phyloP scores from a whole-genome alignment of 352 stramenopile genomes.

The Phytophthora vignae region DNA sequence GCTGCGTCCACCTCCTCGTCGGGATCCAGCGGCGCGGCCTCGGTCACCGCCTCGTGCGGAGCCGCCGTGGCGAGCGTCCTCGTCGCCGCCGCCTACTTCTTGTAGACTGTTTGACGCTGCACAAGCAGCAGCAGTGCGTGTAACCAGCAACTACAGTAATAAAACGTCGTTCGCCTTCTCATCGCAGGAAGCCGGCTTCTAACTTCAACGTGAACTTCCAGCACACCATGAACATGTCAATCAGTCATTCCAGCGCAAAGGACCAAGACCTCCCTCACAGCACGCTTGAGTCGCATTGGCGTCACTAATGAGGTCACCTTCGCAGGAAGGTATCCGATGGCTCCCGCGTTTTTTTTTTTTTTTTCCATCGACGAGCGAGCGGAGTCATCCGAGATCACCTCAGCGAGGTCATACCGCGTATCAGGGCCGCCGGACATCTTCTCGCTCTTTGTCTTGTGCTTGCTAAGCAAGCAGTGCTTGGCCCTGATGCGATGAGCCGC shows the following conservation, averaged over 20 bases:
- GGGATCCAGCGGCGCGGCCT: conserved; percentile 29
- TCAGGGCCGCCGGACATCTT: not conserved
- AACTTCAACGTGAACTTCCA: conserved; percentile 1
- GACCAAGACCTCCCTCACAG: too few species aligned
- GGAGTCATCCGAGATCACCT: not conserved
- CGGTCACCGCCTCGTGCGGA: conserved; percentile 11
- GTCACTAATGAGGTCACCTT: not conserved
- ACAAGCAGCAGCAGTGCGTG: not conserved
- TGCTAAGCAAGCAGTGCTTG: not conserved
- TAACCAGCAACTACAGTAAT: conserved; percentile 9
- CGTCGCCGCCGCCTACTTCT: conserved; percentile 20
- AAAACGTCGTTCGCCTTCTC: conserved; percentile 3
- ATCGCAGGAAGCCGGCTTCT: not conserved
- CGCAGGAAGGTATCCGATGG: conserved; percentile 5
- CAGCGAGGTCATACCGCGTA: conserved; percentile 8
- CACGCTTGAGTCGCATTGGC: too few species aligned
- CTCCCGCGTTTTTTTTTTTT: not conserved
- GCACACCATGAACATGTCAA: not conserved
- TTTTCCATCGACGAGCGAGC: not conserved
- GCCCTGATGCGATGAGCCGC: not conserved
- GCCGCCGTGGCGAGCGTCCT: conserved; percentile 10
- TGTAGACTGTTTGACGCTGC: conserved; percentile 12
- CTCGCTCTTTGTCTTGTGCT: not conserved
- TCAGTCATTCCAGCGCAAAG: too few species aligned
- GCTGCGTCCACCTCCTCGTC: conserved; percentile 22